Evolutionary conservation across 495 filamentous ascomycete genomes (phyloP).

Genomic region (Bacidia gigantensis): DNA sequence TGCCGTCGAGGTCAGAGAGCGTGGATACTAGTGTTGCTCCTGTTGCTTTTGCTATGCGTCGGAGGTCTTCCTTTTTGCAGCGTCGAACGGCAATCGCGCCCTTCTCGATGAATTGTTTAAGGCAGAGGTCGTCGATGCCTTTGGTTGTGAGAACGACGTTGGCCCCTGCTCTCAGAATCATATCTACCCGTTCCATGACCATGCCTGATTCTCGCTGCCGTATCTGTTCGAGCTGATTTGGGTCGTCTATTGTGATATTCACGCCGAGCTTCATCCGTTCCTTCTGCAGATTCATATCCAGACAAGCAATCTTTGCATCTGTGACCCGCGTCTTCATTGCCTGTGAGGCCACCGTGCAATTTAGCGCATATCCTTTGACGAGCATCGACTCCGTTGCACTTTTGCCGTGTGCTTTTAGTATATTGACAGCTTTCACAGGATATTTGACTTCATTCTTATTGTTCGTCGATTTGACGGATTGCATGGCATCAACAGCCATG

Average conservation of each 20-base stretch:
- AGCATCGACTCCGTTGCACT: slow-evolving; percentile 76
- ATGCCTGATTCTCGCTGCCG: slow-evolving; percentile 82
- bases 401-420: slow-evolving; percentile 96
- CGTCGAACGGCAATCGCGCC: slow-evolving; percentile 92
- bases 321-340: slow-evolving; percentile 89
- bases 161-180: slow-evolving; percentile 94
- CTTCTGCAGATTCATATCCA: slow-evolving; percentile 98
- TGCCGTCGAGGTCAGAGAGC: slow-evolving; percentile 90
- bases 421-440: slow-evolving; percentile 96
- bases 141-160: slow-evolving; percentile 96
- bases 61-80: slow-evolving; percentile 97
- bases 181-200: slow-evolving; percentile 85
- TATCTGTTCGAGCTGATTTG: slow-evolving; percentile 93
- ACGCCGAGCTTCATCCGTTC: slow-evolving; percentile 98
- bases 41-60: slow-evolving; percentile 90
- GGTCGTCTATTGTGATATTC: slow-evolving; percentile 95
- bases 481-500: slow-evolving; percentile 94
- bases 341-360: slow-evolving; percentile 97
- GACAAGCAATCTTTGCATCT: slow-evolving; percentile 90
- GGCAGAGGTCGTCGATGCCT: slow-evolving; percentile 89
- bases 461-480: slow-evolving; percentile 84
- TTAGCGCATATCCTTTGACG: slow-evolving; percentile 92
- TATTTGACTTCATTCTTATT: slow-evolving; percentile 86
- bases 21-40: slow-evolving; percentile 86
- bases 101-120: slow-evolving; percentile 90